phyloP scores from a whole-genome alignment of 129 eudicot genomes.

The Flaveria bidentis region DNA sequence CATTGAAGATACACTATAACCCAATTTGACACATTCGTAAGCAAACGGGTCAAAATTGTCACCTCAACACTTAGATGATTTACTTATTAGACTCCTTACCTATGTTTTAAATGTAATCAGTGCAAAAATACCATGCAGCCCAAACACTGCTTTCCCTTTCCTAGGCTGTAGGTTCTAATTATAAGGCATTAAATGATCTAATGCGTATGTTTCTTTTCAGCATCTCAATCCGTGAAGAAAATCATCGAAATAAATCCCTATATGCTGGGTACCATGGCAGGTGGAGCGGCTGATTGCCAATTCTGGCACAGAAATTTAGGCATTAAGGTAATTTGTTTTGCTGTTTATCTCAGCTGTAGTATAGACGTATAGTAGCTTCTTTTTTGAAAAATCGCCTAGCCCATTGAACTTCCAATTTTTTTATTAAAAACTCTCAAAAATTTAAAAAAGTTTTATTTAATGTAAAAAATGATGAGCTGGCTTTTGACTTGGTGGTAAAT shows the following conservation, averaged over 20 bases:
- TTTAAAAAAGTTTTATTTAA: neutral
- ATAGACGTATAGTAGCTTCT: neutral
- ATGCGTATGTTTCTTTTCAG: constrained; percentile 35
- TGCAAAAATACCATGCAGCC: neutral
- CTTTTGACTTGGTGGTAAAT: neutral
- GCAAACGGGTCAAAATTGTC: neutral
- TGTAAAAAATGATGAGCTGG: neutral
- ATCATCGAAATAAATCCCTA: constrained; percentile 96
- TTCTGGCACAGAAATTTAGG: constrained; percentile 99
- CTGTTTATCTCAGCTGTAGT: constrained; percentile 11
- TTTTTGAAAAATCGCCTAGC: neutral
- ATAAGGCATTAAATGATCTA: neutral
- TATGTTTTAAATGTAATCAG: neutral
- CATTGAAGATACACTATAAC: neutral
- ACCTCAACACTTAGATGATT: neutral
- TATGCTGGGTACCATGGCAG: constrained; percentile 99
- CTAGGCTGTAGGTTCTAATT: neutral
- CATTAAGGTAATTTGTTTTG: constrained; percentile 61
- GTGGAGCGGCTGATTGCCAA: constrained; percentile 99
- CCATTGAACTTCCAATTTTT: neutral
- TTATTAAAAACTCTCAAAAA: neutral
- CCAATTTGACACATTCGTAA: neutral
- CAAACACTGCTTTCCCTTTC: neutral
- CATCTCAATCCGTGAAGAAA: constrained; percentile 97
- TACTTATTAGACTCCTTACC: neutral